Conservation (phyloP, 1,284 basidiomycete genomes). For the Takashimella koratensis region DNA sequence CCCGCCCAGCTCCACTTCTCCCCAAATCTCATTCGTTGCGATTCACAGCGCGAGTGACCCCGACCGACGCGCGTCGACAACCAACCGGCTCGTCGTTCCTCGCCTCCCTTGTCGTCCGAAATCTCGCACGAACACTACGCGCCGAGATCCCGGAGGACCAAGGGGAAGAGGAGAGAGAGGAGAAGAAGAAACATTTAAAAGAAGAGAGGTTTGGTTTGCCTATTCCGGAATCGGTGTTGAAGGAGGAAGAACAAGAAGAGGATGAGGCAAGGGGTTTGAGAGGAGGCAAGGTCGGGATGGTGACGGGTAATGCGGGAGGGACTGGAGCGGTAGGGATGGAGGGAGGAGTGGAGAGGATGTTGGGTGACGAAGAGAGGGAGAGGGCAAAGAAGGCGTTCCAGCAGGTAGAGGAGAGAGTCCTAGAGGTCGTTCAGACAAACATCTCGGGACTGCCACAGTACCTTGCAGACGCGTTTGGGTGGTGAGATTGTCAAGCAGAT, state of each 20-base stretch:
- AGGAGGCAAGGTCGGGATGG: background rate
- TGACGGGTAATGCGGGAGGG: background rate
- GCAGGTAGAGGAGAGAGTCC: slow-evolving; percentile 28
- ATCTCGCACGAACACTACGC: slow-evolving; percentile 36
- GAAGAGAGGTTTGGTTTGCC: slow-evolving; percentile 47
- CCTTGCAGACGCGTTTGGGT: slow-evolving; percentile 40
- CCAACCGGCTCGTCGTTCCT: slow-evolving; percentile 42
- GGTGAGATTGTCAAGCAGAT: slow-evolving; percentile 24
- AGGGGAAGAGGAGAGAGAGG: slow-evolving; percentile 17
- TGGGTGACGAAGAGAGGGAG: slow-evolving; percentile 24
- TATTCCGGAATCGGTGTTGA: slow-evolving; percentile 39
- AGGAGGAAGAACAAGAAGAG: slow-evolving; percentile 42
- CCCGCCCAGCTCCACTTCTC: slow-evolving; percentile 26
- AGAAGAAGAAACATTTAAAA: slow-evolving; percentile 33
- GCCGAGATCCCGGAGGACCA: slow-evolving; percentile 26
- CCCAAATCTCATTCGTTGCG: slow-evolving; percentile 17
- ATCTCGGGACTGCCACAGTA: slow-evolving; percentile 34
- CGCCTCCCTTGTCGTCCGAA: slow-evolving; percentile 41
- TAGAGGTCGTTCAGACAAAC: slow-evolving; percentile 35
- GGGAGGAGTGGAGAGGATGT: slow-evolving; percentile 7
- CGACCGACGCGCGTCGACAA: slow-evolving; percentile 20
- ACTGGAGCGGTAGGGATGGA: background rate
- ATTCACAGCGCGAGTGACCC: slow-evolving; percentile 25
- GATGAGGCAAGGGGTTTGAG: slow-evolving; percentile 10
- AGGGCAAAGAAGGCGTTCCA: slow-evolving; percentile 35